Evolutionary conservation across 2,329 filamentous ascomycete genomes (phyloP), one percentile per base, ranked within the genome.

Genomic region (Sporothrix brasiliensis): DNA sequence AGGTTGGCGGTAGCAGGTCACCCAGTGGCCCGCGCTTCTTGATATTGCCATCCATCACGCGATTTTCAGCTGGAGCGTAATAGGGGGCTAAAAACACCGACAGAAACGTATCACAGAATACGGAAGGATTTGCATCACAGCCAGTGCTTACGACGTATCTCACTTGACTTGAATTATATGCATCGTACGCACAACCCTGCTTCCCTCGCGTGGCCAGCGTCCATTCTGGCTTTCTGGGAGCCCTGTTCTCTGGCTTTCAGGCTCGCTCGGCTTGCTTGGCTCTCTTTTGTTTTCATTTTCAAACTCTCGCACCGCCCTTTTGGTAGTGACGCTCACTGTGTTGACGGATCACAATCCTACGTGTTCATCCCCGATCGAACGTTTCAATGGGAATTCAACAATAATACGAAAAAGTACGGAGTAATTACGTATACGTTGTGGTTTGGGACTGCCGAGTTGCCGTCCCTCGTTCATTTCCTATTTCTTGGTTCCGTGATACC

Each of bases 301-400:
- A 14, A 19, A 19, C 14, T 3, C 16, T 39, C 27, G 54, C 30
- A 24, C 52, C 30, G 21, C 53, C 27, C 13, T 56, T 19, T 24
- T 60, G 19, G 56, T 60, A 34, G 56, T 44, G 34, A n/a, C 19
- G 9, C 24, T 60, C n/a, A 0, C 34, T 60, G 56, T 63, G 41
- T 10, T 68, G 66, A 56, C 21, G 21, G 52, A 47, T 56, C 39
- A 68, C 52, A 68, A 52, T 68, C 53, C 67, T 39, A 60, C 52
- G 21, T 60, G 14, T 21, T 53, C 67, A 60, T 47, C 27, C 34
- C 24, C 39, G 67, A 68, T 68, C 66, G 41, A 63, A 63, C 10
- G 21, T 39, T 47, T 3, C n/a, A 47, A 7, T 3, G 41, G 24
- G 6, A 63, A 19, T 16, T 50, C 19, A 50, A 50, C 9, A 50